Evolutionary conservation across 495 filamentous ascomycete species (phyloP), one percentile per base, ranked within the genome.

Genomic region (Astrocystis sublimbata): DNA sequence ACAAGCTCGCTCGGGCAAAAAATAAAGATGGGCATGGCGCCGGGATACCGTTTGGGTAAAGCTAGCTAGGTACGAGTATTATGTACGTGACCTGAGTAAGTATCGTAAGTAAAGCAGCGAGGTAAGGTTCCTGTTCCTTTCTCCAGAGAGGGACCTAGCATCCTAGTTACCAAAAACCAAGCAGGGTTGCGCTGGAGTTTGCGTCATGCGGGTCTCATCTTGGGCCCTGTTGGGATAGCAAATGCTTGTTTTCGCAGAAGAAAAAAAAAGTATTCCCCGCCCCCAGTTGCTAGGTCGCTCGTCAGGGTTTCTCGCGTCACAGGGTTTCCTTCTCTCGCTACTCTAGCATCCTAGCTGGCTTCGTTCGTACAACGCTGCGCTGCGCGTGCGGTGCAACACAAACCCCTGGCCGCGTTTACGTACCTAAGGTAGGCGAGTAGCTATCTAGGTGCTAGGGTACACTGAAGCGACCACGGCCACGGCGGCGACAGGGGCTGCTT

Each of bases 221-320:
- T 43, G 41, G n/a, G n/a, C n/a, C n/a, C n/a, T n/a, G n/a, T n/a
- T n/a, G n/a, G n/a, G 30, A 42, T 41, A 5, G 7, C 21, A 59
- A 49, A 59, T 38, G 56, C 56, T 59, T 59, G 30, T 59, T 49
- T 47, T n/a, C n/a, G n/a, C n/a, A n/a, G n/a, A n/a, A n/a, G n/a
- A n/a, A n/a, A n/a, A n/a, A n/a, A n/a, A n/a, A n/a, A n/a, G n/a
- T 40, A 41, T 47, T 12, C 13, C 42, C 42, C 42, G 38, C 43
- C 35, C 2, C n/a, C n/a, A n/a, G n/a, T n/a, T n/a, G n/a, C n/a
- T n/a, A n/a, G n/a, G n/a, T n/a, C n/a, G n/a, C n/a, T n/a, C n/a
- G n/a, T n/a, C n/a, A n/a, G n/a, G n/a, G n/a, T n/a, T n/a, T n/a
- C 26, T 41, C 17, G 26, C 55, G 52, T 56, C 36, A 42, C 55